Conservation (phyloP, 1,284 basidiomycete genomes). For the Pyrrhoderma lamaoense region DNA sequence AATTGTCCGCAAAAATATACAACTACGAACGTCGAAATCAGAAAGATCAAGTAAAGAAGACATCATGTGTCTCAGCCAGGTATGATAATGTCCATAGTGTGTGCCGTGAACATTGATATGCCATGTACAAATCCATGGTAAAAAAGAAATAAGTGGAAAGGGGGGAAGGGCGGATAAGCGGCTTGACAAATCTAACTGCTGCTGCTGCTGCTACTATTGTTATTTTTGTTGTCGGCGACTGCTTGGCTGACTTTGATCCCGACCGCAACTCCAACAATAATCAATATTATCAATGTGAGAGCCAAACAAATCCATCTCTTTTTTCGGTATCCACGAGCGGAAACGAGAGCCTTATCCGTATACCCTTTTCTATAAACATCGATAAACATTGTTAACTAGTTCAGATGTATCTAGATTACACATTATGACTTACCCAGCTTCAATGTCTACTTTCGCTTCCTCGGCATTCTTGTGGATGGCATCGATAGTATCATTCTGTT, state of each 20-base stretch:
- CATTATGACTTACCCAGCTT: conserved; percentile 59
- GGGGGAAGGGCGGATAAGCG: too few species aligned
- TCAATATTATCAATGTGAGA: conserved; percentile 56
- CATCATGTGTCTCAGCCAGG: neutral
- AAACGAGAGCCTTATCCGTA: conserved; percentile 79
- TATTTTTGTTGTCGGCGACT: conserved; percentile 22
- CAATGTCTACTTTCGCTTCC: conserved; percentile 71
- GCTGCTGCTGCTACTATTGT: conserved; percentile 19
- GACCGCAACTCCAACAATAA: conserved; percentile 56
- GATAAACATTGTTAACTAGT: neutral
- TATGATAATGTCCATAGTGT: neutral
- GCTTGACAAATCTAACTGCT: conserved; percentile 22
- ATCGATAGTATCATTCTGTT: conserved; percentile 84
- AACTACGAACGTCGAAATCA: neutral
- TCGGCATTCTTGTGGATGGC: conserved; percentile 72
- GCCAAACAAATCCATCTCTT: conserved; percentile 93
- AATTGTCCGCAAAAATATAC: too few species aligned
- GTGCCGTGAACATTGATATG: neutral
- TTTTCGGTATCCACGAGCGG: conserved; percentile 84
- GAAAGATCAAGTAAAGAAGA: neutral
- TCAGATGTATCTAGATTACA: neutral
- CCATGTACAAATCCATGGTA: neutral
- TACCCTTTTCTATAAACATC: conserved; percentile 54
- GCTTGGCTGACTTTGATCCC: conserved; percentile 44
- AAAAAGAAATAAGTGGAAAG: too few species aligned